Evolutionary conservation across 139 green algal genomes (phyloP).

Genomic region (Choricystis sp.): DNA sequence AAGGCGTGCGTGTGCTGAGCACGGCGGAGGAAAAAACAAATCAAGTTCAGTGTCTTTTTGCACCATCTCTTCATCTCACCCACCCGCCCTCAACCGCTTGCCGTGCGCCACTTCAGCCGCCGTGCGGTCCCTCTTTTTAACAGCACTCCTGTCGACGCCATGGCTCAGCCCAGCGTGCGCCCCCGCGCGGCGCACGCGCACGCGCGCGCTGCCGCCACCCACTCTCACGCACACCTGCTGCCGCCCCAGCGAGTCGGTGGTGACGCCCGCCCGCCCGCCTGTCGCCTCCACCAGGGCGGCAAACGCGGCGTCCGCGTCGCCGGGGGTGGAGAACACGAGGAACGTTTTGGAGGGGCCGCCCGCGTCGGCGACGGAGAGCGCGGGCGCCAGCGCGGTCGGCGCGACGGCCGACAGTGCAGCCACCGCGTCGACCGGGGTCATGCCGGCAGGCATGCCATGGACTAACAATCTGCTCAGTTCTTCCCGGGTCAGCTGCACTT

Average conservation of each 20-base stretch:
- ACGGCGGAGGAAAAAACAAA: too few relatives aligned
- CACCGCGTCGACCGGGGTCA: too few relatives aligned
- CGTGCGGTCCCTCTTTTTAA: background rate
- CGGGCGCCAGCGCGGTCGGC: too few relatives aligned
- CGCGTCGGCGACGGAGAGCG: background rate
- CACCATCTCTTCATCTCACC: too few relatives aligned
- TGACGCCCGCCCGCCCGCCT: too few relatives aligned
- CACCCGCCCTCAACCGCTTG: background rate
- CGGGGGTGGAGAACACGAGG: conserved; percentile 13
- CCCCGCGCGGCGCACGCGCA: background rate
- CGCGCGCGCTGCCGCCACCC: background rate
- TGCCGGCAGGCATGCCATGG: too few relatives aligned
- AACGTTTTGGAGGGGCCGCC: conserved; percentile 4
- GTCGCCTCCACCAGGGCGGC: conserved; percentile 5
- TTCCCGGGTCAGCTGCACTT: background rate
- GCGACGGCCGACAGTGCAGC: too few relatives aligned
- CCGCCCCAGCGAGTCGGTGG: background rate
- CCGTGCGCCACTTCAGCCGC: background rate
- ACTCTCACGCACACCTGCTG: background rate
- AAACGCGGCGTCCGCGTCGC: conserved; percentile 14
- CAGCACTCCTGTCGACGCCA: background rate
- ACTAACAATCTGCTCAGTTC: background rate
- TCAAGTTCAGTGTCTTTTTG: too few relatives aligned
- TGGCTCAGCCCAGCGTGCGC: background rate
- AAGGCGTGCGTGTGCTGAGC: too few relatives aligned